Evolutionary conservation across 2,329 filamentous ascomycete species (phyloP).

Genomic region (Neoarthrinium moseri): DNA sequence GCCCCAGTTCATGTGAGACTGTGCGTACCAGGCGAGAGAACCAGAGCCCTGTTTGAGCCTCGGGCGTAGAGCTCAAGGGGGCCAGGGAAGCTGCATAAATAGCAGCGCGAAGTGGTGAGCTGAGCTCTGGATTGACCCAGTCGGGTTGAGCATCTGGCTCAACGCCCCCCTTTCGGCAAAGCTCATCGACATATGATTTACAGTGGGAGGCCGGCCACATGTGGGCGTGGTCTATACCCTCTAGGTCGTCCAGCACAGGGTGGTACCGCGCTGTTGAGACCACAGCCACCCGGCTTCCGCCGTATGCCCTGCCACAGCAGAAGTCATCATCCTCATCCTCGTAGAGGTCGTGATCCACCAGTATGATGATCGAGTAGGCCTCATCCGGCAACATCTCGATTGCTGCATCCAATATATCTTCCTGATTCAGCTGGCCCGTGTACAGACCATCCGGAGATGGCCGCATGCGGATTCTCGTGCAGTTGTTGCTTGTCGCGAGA

Average conservation of each 20-base stretch:
- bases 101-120: conserved; percentile 33
- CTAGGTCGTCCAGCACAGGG: conserved; percentile 43
- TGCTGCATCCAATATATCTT: conserved; percentile 59
- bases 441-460: conserved; percentile 45
- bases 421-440: conserved; percentile 53
- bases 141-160: conserved; percentile 9
- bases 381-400: conserved; percentile 53
- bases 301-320: conserved; percentile 65
- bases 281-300: conserved; percentile 59
- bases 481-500: conserved; percentile 33
- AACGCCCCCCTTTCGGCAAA: conserved; percentile 26
- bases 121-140: too few species aligned
- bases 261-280: conserved; percentile 63
- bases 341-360: conserved; percentile 63
- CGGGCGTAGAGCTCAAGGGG: conserved; percentile 18
- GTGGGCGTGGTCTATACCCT: conserved; percentile 44
- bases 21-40: conserved; percentile 57
- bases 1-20: conserved; percentile 63
- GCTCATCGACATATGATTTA: conserved; percentile 41
- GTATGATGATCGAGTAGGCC: conserved; percentile 57
- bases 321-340: conserved; percentile 67
- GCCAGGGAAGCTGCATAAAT: conserved; percentile 24
- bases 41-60: conserved; percentile 47
- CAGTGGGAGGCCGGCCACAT: conserved; percentile 68
- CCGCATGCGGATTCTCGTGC: conserved; percentile 51